Evolutionary conservation across 495 filamentous ascomycete species (phyloP), one percentile per base, ranked within the genome.

Genomic region (Chaetomium cochliodes): DNA sequence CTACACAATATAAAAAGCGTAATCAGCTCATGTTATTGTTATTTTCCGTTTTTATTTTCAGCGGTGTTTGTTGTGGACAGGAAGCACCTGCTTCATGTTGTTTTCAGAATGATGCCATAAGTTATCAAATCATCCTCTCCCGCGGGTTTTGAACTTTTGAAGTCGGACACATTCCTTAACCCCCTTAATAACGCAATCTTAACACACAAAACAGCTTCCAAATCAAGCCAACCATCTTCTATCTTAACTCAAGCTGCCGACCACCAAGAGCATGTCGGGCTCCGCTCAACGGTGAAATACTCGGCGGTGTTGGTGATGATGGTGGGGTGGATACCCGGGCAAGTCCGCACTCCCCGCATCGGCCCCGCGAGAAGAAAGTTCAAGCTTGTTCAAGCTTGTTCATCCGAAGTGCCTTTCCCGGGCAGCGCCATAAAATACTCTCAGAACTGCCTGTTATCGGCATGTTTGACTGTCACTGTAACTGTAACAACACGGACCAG

Each of bases 241-340:
- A 37, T 37, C 33, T 37, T 8, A 37, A 37, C 33, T 37, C 33
- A 37, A 37, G 6, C 11, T 37, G 33, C 11, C 8, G 33, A 37
- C 9, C 33, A 37, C 5, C 33, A 37, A 11, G 33, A 37, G 8
- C 33, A 37, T 5, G 33, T 8, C 33, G 1, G 33, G 41, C 64
- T 62, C 64, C 58, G 58, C 64, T 56, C 37, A 46, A 62, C 64
- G 64, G 64, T 58, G 16, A 66, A 66, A 61, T 62, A 46, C 52
- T 62, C 58, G 58, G 64, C 58, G 64, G 58, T 30, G 60, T 26
- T 26, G 7, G 22, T 18, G 20, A 23, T 44, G 11, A 25, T 25
- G 37, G 37, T 42, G 37, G 55, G 37, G 37, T 5, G 18, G 22
- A n/a, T 37, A 37, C 18, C 53, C 18, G 25, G 22, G 18, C 49